Percentiles rank a stretch among this genome's conserved stretches.
Conservation (phyloP, 1,139 yeast species). For the Nadsonia starkeyi-henricii region DNA sequence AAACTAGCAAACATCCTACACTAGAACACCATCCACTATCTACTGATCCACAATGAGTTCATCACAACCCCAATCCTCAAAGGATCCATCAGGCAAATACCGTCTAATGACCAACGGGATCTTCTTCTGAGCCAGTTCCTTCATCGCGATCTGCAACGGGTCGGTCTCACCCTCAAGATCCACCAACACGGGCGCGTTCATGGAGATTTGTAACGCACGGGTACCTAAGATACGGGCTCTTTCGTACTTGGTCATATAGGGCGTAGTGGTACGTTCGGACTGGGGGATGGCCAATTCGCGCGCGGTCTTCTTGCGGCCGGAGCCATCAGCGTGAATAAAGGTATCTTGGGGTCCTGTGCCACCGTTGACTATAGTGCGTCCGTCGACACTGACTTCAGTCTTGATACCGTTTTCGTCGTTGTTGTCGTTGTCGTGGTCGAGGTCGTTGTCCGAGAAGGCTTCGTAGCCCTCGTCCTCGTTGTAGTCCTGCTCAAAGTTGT, state of each 20-base stretch:
- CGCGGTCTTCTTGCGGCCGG: conserved; percentile 48
- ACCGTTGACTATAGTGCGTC: conserved; percentile 55
- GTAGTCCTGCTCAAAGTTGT: conserved; percentile 58
- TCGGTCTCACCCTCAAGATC: conserved; percentile 98
- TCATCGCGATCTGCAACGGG: conserved; percentile 96
- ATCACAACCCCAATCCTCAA: conserved; percentile 98
- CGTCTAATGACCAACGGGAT: conserved; percentile 92
- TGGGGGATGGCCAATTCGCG: conserved; percentile 80
- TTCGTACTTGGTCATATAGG: conserved; percentile 97
- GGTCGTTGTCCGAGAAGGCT: conserved; percentile 63
- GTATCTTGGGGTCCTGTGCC: conserved; percentile 40
- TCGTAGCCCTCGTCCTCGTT: conserved; percentile 61
- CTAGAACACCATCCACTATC: conserved; percentile 5
- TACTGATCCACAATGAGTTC: conserved; percentile 83
- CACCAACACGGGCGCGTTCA: conserved; percentile 96
- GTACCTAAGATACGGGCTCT: conserved; percentile 95
- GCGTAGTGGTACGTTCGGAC: conserved; percentile 85
- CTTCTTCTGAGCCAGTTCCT: conserved; percentile 86
- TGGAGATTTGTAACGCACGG: conserved; percentile 87
- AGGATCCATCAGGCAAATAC: conserved; percentile 91
- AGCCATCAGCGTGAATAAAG: conserved; percentile 26
- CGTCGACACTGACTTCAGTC: conserved; percentile 56
- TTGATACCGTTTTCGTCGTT: conserved; percentile 25
- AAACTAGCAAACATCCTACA: conserved; percentile 1
- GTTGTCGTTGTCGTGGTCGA: conserved; percentile 51